Evolutionary conservation across 73 alveolate genomes (phyloP).

Genomic region (Paramecium primaurelia): DNA sequence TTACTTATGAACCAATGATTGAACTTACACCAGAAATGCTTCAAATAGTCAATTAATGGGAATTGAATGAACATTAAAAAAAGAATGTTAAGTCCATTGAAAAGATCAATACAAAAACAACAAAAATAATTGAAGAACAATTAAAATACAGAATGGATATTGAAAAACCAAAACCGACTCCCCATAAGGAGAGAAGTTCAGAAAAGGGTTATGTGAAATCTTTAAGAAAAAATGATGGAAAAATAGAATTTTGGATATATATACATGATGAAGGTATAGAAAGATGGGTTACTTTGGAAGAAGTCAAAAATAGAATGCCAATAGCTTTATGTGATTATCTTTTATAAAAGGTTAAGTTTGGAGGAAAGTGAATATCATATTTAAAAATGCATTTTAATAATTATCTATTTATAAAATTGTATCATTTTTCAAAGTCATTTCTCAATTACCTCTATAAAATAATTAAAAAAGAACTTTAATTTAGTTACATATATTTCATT

Average conservation of each 20-base stretch:
- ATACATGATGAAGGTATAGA: neutral
- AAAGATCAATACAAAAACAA: neutral
- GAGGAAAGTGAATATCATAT: neutral
- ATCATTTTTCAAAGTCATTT: neutral
- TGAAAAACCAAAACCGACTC: neutral
- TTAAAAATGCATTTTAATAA: neutral
- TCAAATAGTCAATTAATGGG: neutral
- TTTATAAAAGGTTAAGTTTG: neutral
- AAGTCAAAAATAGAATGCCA: neutral
- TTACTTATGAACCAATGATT: neutral
- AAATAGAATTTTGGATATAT: neutral
- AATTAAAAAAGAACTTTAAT: no score
- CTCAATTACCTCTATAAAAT: neutral
- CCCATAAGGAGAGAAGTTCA: neutral
- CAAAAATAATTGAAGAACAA: neutral
- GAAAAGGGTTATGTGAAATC: neutral
- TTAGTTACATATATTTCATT: neutral
- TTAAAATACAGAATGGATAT: neutral
- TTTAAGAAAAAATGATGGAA: neutral
- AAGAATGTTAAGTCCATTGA: neutral
- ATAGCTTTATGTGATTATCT: neutral
- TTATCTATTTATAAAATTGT: neutral
- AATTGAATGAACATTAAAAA: neutral
- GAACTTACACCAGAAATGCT: slow-evolving; percentile 18
- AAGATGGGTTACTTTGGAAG: neutral